Evolutionary conservation across 192 early-diverging fungal genomes (phyloP).

Genomic region (Borealophlyctis nickersoniae): DNA sequence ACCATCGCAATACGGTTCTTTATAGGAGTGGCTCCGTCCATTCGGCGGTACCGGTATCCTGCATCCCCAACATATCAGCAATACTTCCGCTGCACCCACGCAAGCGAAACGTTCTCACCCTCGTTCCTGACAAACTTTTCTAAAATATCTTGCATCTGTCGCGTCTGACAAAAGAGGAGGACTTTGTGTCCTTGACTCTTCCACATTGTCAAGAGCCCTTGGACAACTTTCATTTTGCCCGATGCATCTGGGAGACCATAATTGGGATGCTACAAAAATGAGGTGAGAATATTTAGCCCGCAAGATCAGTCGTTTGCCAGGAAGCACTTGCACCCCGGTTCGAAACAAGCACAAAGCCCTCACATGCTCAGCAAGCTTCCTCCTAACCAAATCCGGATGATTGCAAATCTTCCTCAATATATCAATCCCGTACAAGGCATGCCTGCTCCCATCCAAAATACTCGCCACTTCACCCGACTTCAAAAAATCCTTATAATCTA

Average conservation of each 20-base stretch:
- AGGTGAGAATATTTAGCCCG: background rate
- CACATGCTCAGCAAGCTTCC: conserved; percentile 21
- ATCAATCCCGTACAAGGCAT: conserved; percentile 88
- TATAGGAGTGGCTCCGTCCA: conserved; percentile 96
- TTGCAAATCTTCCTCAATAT: conserved; percentile 95
- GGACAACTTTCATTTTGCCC: conserved; percentile 90
- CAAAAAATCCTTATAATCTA: conserved; percentile 71
- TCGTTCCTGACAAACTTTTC: conserved; percentile 64
- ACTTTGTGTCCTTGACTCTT: conserved; percentile 75
- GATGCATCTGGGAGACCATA: conserved; percentile 65
- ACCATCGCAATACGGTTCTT: conserved; percentile 77
- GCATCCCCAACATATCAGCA: background rate
- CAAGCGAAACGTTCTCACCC: conserved; percentile 5
- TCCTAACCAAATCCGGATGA: conserved; percentile 76
- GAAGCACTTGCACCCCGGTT: background rate
- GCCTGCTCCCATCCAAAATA: conserved; percentile 75
- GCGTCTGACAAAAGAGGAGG: conserved; percentile 90
- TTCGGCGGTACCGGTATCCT: conserved; percentile 72
- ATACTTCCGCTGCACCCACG: conserved; percentile 16
- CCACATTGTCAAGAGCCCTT: conserved; percentile 83
- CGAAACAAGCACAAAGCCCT: conserved; percentile 2
- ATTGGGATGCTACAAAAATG: conserved; percentile 38
- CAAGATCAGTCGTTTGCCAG: conserved; percentile 5
- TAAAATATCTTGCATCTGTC: conserved; percentile 94
- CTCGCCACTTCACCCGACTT: conserved; percentile 67